Base-by-base conservation (phyloP, 2,329 filamentous ascomycete genomes). In the Alternaria panax region DNA sequence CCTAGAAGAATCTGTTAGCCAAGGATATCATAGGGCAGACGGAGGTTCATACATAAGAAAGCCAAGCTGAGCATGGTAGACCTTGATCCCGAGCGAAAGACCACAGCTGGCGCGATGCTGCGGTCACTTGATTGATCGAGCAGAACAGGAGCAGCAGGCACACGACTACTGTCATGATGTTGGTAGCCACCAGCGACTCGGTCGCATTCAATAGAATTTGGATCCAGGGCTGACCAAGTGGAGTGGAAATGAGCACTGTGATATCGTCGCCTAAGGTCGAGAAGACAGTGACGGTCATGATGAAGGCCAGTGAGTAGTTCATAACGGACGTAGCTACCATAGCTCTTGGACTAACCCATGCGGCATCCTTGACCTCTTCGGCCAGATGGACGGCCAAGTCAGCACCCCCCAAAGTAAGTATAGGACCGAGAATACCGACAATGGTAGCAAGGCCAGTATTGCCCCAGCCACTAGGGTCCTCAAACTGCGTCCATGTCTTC, bases 401-500 rank as follows among this genome's bases (percentile, higher is more conserved):
- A 7, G 71, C 62, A 42, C 76, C 77, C 14, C 71, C 57, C 4
- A 80, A 64, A 8, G 72, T 71, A n/a, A 75, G 70, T 2, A 74
- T 69, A 2, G 73, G 69, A 1, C 67, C 69, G 0, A 59, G 69
- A 12, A 79, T 61, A 6, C 80, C 80, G 20, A 81, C 73, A 34
- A 81, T 63, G n/a, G 69, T 68, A 4, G 82, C 80, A 9, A 84
- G 68, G 2, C 78, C 78, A 8, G 66, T 71, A 25, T 65, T 78
- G 1, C 72, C 69, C 78, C 79, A 81, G 5, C 73, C 77, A 3
- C 80, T 81, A 16, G 67, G 60, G 56, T 85, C 82, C 25, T 75
- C 71, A 60, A 85, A 84, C 0, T 75, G 61, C 5, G 79, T 78
- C 57, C 84, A 83, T 1, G 82, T 81, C 1, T 75, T 73, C 8